A percentile compares a stretch with the other conserved stretches of the same genome.
Conservation (phyloP, 2,329 filamentous ascomycete genomes). For the Westerdykella ornata region DNA sequence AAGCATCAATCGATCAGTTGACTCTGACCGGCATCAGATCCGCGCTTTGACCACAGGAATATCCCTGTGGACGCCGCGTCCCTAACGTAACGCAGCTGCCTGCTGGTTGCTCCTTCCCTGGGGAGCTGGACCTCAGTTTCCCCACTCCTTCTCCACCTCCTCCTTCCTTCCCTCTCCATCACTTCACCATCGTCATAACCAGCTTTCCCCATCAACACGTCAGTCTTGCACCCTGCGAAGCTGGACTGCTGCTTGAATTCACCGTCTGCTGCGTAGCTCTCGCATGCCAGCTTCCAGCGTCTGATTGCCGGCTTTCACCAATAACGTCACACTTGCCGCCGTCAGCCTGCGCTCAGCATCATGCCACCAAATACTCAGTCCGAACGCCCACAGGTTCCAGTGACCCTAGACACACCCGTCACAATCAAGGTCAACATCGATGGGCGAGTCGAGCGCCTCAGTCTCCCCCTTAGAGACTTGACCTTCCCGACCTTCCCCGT, state of each 20-base stretch:
- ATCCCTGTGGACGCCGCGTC: neutral
- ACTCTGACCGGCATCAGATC: too few species aligned
- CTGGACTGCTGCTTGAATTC: neutral
- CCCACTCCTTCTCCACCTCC: conserved; percentile 3
- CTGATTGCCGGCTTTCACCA: neutral
- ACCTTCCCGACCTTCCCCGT: conserved; percentile 65
- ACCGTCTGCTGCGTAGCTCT: neutral
- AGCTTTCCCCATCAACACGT: neutral
- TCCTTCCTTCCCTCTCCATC: conserved; percentile 1
- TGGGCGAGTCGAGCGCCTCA: conserved; percentile 72
- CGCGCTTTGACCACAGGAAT: too few species aligned
- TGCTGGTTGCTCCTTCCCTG: neutral
- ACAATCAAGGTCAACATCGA: conserved; percentile 79
- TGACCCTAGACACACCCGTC: conserved; percentile 64
- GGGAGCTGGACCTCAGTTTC: too few species aligned
- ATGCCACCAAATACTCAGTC: conserved; percentile 6
- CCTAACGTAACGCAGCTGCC: neutral
- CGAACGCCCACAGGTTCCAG: conserved; percentile 41
- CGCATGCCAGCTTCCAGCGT: neutral
- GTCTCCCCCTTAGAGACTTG: conserved; percentile 81
- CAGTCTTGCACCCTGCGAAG: neutral
- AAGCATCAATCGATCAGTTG: too few species aligned
- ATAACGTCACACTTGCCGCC: conserved; percentile 9
- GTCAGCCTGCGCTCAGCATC: conserved; percentile 18
- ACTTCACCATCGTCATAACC: conserved; percentile 4